Evolutionary conservation across 768 basidiomycete species (phyloP).

Genomic region (Boletellus emodensis): DNA sequence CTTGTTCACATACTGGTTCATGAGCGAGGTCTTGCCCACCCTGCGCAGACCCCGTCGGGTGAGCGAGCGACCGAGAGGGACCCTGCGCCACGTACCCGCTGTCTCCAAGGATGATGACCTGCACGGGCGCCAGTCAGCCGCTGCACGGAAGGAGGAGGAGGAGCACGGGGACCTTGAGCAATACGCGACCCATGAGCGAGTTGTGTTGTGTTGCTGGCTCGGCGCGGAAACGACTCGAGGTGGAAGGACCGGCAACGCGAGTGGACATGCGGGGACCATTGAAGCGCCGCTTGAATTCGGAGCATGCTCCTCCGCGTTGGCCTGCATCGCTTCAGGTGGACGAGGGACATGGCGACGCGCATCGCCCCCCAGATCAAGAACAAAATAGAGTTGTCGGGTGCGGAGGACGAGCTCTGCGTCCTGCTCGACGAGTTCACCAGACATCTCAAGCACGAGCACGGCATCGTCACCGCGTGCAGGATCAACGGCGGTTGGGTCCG

Average conservation of each 20-base stretch:
- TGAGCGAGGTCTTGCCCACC: slow-evolving; percentile 98
- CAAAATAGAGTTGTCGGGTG: slow-evolving; percentile 55
- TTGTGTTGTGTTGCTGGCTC: neutral
- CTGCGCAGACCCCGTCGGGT: slow-evolving; percentile 37
- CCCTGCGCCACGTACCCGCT: slow-evolving; percentile 62
- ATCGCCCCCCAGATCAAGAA: slow-evolving; percentile 30
- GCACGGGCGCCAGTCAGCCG: slow-evolving; percentile 7
- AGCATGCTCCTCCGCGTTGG: neutral
- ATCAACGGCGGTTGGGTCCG: slow-evolving; percentile 99
- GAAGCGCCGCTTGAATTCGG: slow-evolving; percentile 23
- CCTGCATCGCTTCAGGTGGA: too few species aligned
- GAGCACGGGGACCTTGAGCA: slow-evolving; percentile 64
- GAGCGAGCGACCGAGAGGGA: slow-evolving; percentile 7
- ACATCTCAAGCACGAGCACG: slow-evolving; percentile 48
- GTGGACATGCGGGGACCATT: slow-evolving; percentile 15
- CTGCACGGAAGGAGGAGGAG: neutral
- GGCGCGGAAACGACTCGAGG: slow-evolving; percentile 4
- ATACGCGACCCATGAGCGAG: slow-evolving; percentile 70
- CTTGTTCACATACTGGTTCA: slow-evolving; percentile 99
- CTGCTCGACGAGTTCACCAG: slow-evolving; percentile 78
- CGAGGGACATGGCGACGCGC: slow-evolving; percentile 31
- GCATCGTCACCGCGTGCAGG: slow-evolving; percentile 64
- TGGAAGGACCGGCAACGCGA: slow-evolving; percentile 18
- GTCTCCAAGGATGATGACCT: slow-evolving; percentile 99
- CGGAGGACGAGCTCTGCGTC: slow-evolving; percentile 65